Base-by-base conservation (phyloP, 768 basidiomycete species). In the Lentinula boryana region DNA sequence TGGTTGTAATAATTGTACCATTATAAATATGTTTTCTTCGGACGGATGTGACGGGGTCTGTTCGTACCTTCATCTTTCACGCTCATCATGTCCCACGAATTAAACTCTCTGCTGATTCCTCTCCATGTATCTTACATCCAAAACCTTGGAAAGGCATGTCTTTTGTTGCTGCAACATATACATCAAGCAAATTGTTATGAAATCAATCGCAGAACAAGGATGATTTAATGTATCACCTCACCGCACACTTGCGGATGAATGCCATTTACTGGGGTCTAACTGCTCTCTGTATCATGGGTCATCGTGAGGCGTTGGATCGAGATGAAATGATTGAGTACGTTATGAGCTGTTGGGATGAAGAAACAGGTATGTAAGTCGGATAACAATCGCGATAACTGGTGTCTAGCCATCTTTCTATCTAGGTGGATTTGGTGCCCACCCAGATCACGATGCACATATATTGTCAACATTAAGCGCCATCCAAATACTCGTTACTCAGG, bases 241-340 rank as follows among this genome's bases (percentile, higher is more conserved):
- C 95, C 0, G 80, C 94, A 12, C 97, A 99, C 72, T 82, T 98
- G 6, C 90, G 96, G 6, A 78, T 99, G 74, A 98, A 98, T 71
- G 96, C 95, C 2, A 79, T 98, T 7, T 99, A 97, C 72, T 99
- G 97, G 97, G 97, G 94, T 7, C 77, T 95, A 43, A 93, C 90
- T 0, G 94, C 97, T 0, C 76, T 96, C 2, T 89, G 82, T 40
- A 78, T 94, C 50, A 90, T 98, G 87, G 84, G 81, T 1, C 82
- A 81, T 49, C 76, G 84, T 58, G 89, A 95, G 53, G 93, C 93
- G 0, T 76, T 99, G 56, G 82, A 90, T 65, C 76, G 87, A 43
- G 85, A 93, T 27, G 93, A 93, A 63, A 91, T 91, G 82, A 82
- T 98, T 33, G 80, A 80, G 2, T 98, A 91, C 70, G 93, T 98